Evolutionary conservation across 164 flowering plant genomes (phyloP), one percentile per base, ranked within the genome.

Genomic region (Stephania cephalantha): DNA sequence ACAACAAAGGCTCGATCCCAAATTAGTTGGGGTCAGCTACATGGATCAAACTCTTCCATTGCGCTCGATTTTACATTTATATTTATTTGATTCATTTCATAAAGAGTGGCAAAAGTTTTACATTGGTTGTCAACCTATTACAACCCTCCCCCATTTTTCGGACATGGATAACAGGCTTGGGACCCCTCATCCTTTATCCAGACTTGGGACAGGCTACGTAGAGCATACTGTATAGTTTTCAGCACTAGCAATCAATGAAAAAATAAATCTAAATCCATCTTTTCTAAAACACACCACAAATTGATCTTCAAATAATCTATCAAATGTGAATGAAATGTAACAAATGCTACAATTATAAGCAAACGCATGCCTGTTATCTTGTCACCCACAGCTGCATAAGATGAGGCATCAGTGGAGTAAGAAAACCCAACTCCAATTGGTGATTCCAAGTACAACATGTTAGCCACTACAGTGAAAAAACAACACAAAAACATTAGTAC

Each of bases 361-460:
- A 46, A 15, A 48, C 25, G 63, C 76, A 46, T 84, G 78, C 98
- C 98, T 79, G 98, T 91, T 61, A 86, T 85, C 72, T 84, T 83
- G 83, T 94, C 98, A 85, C 84, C 83, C 1, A 91, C 91, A 71
- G 81, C 65, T 22, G 66, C 84, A 82, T 90, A 88, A 55, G 85
- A 82, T 5, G 91, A 82, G 48, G 82, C 42, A 79, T 90, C 85
- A 73, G 84, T 80, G 45, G 95, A 81, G 81, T 87, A 94, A 72
- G 98, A 94, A 79, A 91, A 94, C 13, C 98, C 85, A 73, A 83
- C 84, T 46, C 89, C 89, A 50, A 84, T 76, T 65, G 87, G 89
- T 29, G 87, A 76, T 80, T 92, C 97, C 82, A 94, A 81, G 74
- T 87, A 94, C 80, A 94, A 74, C 87, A 94, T 88, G 78, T 94